Base-by-base conservation (phyloP, 2,329 filamentous ascomycete genomes). In the Aspergillus sp. region DNA sequence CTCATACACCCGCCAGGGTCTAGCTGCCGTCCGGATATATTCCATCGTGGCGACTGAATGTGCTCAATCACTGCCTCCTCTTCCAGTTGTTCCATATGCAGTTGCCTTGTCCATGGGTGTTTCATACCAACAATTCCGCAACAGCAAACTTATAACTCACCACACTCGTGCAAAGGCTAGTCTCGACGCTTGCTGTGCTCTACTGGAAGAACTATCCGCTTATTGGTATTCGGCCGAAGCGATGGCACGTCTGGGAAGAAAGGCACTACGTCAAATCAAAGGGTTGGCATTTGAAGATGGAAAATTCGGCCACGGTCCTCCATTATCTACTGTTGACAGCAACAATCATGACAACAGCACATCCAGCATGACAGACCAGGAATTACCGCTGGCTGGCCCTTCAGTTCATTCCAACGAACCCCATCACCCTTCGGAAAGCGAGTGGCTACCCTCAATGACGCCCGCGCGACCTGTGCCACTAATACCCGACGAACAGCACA, bases 21-120 rank as follows among this genome's bases (percentile, higher is more conserved):
- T 85, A 4, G 84, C 83, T 19, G 83, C 84, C n/a, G 79, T 84
- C 25, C 81, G 85, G 57, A 82, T 87, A 49, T 81, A 84, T 48
- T 82, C 83, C 54, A 80, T 82, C 23, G 79, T 84, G 28, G 79
- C 79, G 13, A 76, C 78, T 31, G 79, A 83, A 68, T 76, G 79
- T 19, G 75, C 79, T 6, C 72, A 79, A 34, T 69, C 77, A 13
- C 74, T 87, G 1, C 79, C 84, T 25, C 83, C 83, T 0, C 72
- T 86, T 4, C 84, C 85, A 1, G 77, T 86, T 5, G 77, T 86
- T 15, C 83, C 84, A 3, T 87, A 86, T 65, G 82, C 84, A 4
- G 77, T 86, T 19, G 81, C 83, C 1, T 75, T 87, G 6, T 83
- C 84, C 3, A 78, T 86, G 62, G 82, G 82, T 3, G 84, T 86